A percentile compares a stretch with the other conserved stretches of the same genome.
phyloP scores from a whole-genome alignment of 2,329 filamentous ascomycete species.

The Botrytis deweyae region DNA sequence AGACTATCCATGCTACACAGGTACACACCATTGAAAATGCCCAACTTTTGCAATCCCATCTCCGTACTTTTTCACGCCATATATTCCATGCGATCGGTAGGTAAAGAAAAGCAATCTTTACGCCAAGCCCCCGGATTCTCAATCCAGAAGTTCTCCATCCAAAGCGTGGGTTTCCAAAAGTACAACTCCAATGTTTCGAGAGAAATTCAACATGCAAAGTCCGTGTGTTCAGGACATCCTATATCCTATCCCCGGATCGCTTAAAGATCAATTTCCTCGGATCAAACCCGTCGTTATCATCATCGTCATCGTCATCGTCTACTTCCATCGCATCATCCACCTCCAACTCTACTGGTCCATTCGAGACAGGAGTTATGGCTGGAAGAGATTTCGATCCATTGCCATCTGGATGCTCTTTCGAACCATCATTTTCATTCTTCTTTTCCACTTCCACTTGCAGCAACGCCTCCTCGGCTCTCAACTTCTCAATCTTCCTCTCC shows the following conservation, averaged over 20 bases:
- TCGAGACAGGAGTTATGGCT: neutral
- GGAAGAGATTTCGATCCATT: neutral
- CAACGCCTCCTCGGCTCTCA: slow-evolving; percentile 28
- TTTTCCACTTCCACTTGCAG: neutral
- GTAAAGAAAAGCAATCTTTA: neutral
- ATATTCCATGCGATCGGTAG: neutral
- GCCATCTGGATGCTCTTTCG: neutral
- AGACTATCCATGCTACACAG: neutral
- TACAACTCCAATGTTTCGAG: neutral
- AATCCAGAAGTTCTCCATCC: neutral
- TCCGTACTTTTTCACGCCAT: neutral
- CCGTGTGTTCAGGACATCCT: slow-evolving; percentile 18
- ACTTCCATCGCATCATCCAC: slow-evolving; percentile 33
- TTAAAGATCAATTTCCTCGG: slow-evolving; percentile 35
- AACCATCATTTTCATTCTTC: slow-evolving; percentile 20
- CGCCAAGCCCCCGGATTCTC: neutral
- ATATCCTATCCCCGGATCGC: slow-evolving; percentile 33
- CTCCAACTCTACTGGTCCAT: slow-evolving; percentile 20
- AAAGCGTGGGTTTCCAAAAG: neutral
- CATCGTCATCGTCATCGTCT: slow-evolving; percentile 33
- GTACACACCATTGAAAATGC: neutral
- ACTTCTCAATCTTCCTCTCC: slow-evolving; percentile 32
- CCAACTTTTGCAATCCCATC: neutral
- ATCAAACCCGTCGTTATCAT: slow-evolving; percentile 11
- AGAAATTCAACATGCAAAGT: neutral